Conservation (phyloP, 177 flowering plant genomes). For the Vitis hybrid region DNA sequence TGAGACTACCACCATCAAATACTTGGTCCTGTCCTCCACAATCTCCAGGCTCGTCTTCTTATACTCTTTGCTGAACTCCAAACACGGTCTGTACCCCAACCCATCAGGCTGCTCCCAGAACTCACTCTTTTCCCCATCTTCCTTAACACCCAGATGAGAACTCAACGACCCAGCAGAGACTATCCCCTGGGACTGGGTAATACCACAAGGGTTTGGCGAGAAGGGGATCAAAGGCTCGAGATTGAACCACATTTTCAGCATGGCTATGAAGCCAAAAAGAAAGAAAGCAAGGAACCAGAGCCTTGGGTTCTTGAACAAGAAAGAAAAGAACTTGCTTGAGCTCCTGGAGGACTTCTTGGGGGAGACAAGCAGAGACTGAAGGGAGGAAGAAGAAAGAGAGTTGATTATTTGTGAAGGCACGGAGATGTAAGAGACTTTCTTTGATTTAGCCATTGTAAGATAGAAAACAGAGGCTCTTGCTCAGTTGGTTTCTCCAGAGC, state of each 20-base stretch:
- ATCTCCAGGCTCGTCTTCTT: slow-evolving; percentile 33
- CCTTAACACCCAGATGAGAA: slow-evolving; percentile 4
- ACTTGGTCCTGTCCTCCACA: slow-evolving; percentile 56
- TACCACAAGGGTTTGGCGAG: slow-evolving; percentile 47
- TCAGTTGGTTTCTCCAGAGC: slow-evolving; percentile 24
- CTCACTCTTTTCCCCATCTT: slow-evolving; percentile 30
- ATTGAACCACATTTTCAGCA: slow-evolving; percentile 44
- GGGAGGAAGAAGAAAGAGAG: slow-evolving; percentile 50
- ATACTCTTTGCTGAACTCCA: slow-evolving; percentile 70
- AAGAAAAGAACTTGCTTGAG: slow-evolving; percentile 16
- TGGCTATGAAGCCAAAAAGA: slow-evolving; percentile 49
- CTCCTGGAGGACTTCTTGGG: slow-evolving; percentile 51
- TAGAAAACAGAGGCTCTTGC: slow-evolving; percentile 4
- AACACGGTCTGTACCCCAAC: slow-evolving; percentile 73
- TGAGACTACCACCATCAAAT: slow-evolving; percentile 86
- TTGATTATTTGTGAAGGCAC: slow-evolving; percentile 56
- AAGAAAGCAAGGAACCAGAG: slow-evolving; percentile 45
- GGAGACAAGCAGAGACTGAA: slow-evolving; percentile 47
- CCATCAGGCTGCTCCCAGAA: slow-evolving; percentile 94
- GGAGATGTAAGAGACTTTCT: slow-evolving; percentile 56
- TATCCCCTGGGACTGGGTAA: slow-evolving; percentile 11
- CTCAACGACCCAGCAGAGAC: slow-evolving; percentile 5
- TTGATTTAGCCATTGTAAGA: slow-evolving; percentile 35
- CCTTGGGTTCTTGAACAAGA: slow-evolving; percentile 35
- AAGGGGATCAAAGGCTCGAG: slow-evolving; percentile 44